These are phyloP conservation scores for Phytophthora hybrid DNA, from an alignment of 352 stramenopile genomes.

Conservation along the genomic window DNA sequence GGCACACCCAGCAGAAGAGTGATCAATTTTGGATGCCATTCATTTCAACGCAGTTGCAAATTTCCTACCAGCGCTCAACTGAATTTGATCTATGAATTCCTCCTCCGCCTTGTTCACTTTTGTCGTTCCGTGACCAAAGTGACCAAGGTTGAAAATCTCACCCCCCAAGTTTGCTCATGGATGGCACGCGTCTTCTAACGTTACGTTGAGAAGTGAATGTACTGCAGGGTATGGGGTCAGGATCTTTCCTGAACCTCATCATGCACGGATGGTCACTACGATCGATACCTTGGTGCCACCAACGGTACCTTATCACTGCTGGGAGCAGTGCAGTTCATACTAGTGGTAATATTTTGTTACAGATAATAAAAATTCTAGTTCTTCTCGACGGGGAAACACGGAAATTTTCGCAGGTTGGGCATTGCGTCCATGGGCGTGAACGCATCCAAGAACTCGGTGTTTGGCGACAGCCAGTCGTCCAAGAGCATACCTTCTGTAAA, in stretches of 20 bases:
- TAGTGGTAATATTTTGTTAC: background rate
- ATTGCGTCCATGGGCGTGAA: constrained; percentile 76
- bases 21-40: too few species aligned
- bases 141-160: too few species aligned
- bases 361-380: constrained; percentile 6
- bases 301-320: too few species aligned
- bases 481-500: constrained; percentile 78
- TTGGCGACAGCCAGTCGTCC: constrained; percentile 85
- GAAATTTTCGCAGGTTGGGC: constrained; percentile 65
- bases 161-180: constrained; percentile 4
- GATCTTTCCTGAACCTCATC: background rate
- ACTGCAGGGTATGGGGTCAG: too few species aligned
- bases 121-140: too few species aligned
- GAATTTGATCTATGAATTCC: too few species aligned
- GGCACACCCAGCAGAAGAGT: too few species aligned
- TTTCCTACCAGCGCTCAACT: too few species aligned
- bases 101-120: background rate
- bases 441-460: constrained; percentile 70
- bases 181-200: constrained; percentile 24
- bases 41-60: too few species aligned
- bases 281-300: too few species aligned
- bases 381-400: constrained; percentile 63
- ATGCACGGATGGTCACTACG: background rate
- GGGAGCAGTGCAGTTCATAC: too few species aligned
- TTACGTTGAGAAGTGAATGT: background rate